phyloP scores from a whole-genome alignment of 208 protist genomes.

The Trichomonas gallinae region DNA sequence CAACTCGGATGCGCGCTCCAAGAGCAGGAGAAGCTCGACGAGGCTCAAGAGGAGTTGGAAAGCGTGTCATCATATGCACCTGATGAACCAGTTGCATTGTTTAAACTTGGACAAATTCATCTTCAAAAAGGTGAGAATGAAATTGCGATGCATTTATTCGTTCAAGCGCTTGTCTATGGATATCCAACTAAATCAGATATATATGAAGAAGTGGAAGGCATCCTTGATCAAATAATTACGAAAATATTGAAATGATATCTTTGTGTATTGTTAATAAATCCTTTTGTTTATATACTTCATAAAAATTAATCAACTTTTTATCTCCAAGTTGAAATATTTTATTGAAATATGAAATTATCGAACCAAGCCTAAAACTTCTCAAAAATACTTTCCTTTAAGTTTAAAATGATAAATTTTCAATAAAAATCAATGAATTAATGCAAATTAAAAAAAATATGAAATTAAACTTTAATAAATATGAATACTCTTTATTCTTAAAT shows the following conservation, averaged over 20 bases:
- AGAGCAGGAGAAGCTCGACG: not conserved
- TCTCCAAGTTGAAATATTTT: no score
- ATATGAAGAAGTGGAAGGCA: not conserved
- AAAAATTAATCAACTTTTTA: no score
- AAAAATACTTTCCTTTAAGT: no score
- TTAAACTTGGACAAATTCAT: not conserved
- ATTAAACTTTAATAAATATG: not conserved
- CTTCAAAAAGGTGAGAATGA: not conserved
- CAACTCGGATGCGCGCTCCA: not conserved
- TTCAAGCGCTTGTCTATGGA: not conserved
- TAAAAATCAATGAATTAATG: no score
- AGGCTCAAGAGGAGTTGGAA: not conserved
- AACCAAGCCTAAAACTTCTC: no score
- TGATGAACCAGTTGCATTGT: not conserved
- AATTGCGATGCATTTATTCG: not conserved
- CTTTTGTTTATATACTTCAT: no score
- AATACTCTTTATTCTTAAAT: not conserved
- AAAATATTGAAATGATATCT: not conserved
- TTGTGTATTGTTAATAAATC: no score
- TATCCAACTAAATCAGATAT: not conserved
- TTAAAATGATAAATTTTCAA: no score
- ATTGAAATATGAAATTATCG: no score
- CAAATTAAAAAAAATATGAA: not conserved
- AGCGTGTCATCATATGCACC: not conserved
- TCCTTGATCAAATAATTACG: not conserved